Evolutionary conservation across 192 early-diverging fungal species (phyloP).

Genomic region (Coemansia erecta): DNA sequence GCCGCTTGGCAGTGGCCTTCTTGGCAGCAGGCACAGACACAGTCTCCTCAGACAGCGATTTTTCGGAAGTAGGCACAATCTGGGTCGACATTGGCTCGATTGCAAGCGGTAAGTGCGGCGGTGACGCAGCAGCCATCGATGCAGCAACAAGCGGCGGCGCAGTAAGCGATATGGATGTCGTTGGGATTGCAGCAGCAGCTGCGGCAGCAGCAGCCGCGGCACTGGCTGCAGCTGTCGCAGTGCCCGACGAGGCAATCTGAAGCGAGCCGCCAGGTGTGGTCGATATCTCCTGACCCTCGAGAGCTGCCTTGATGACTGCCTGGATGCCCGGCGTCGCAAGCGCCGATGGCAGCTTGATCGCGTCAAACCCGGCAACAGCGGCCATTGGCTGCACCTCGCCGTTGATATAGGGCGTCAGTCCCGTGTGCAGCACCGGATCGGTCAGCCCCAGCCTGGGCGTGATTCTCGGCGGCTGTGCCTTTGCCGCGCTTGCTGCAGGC

Average conservation of each 20-base stretch:
- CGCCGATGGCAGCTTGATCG: conserved; percentile 11
- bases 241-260: conserved; percentile 11
- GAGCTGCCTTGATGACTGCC: conserved; percentile 28
- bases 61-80: neutral
- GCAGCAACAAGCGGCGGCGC: conserved; percentile 3
- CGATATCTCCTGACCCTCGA: conserved; percentile 30
- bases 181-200: neutral
- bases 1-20: neutral
- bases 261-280: conserved; percentile 43
- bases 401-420: conserved; percentile 38
- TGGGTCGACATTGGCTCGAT: conserved; percentile 1
- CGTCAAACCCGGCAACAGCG: conserved; percentile 5
- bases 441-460: conserved; percentile 28
- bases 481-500: conserved; percentile 43
- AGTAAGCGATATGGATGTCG: conserved; percentile 1
- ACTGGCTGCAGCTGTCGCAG: neutral
- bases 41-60: neutral
- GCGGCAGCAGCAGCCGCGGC: neutral
- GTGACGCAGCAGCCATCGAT: neutral
- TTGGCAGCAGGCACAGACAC: neutral
- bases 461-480: neutral
- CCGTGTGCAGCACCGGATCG: conserved; percentile 38
- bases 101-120: neutral
- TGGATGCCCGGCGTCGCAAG: conserved; percentile 32
- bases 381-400: conserved; percentile 27